Conservation (phyloP, 495 filamentous ascomycete genomes). For the Chaetomium tenue region DNA sequence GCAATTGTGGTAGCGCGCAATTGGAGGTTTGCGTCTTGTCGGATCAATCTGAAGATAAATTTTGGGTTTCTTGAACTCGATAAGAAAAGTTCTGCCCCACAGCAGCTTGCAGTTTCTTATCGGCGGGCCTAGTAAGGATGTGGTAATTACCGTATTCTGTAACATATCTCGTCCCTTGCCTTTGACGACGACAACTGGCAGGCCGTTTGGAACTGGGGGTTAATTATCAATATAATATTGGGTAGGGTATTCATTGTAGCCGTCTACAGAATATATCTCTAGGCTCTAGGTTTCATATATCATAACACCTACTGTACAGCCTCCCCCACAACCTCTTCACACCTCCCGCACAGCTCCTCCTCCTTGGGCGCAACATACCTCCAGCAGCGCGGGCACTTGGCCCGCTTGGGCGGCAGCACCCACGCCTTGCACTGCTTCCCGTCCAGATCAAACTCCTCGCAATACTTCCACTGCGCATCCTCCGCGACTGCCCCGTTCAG, state of each 20-base stretch:
- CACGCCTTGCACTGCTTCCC: conserved; percentile 52
- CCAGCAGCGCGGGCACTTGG: conserved; percentile 89
- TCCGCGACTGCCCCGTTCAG: conserved; percentile 41
- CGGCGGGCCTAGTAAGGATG: too few species aligned
- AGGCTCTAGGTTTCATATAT: not conserved
- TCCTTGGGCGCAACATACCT: conserved; percentile 62
- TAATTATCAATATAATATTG: not conserved
- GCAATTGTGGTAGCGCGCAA: conserved; percentile 1
- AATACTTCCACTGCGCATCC: conserved; percentile 55
- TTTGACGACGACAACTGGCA: too few species aligned
- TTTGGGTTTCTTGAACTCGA: conserved; percentile 15
- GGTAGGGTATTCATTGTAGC: conserved; percentile 15
- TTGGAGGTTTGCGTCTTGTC: not conserved
- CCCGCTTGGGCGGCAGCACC: conserved; percentile 63
- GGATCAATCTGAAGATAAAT: conserved; percentile 10
- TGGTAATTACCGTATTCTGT: not conserved
- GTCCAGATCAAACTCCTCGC: conserved; percentile 52
- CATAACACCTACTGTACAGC: conserved; percentile 20
- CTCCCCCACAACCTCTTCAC: conserved; percentile 60
- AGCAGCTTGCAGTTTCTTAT: conserved; percentile 15
- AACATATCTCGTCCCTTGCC: not conserved
- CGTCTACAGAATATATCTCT: conserved; percentile 5
- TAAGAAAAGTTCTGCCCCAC: conserved; percentile 25
- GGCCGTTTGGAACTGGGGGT: too few species aligned
- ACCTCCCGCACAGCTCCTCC: conserved; percentile 68